These are phyloP conservation scores for Pyrenula massariospora DNA, from an alignment of 495 filamentous ascomycete genomes.

Conservation along the genomic window DNA sequence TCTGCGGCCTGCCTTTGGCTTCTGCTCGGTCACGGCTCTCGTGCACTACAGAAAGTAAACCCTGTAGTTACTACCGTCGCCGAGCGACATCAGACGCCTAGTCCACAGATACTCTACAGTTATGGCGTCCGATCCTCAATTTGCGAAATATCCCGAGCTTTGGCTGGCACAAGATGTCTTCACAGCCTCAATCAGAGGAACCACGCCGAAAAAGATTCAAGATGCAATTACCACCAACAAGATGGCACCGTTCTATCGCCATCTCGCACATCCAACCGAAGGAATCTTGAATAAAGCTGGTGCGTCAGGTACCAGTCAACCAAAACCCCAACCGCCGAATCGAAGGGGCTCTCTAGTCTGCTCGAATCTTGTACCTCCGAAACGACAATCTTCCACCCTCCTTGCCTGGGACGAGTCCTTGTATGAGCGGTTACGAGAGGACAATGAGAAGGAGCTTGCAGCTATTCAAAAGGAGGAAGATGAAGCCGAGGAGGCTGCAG, in stretches of 20 bases:
- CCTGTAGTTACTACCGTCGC: too few species aligned
- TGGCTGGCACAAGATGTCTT: conserved; percentile 93
- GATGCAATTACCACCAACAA: conserved; percentile 87
- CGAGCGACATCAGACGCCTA: too few species aligned
- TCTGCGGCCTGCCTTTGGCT: not conserved
- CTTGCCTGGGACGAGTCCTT: conserved; percentile 83
- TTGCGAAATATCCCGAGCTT: conserved; percentile 87
- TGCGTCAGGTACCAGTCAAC: conserved; percentile 52
- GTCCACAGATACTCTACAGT: too few species aligned
- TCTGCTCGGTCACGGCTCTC: not conserved
- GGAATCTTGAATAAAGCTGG: conserved; percentile 74
- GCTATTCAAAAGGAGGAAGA: conserved; percentile 92
- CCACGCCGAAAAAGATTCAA: conserved; percentile 72
- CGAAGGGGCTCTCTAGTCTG: conserved; percentile 41
- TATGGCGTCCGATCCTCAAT: conserved; percentile 97
- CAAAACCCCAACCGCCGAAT: conserved; percentile 41
- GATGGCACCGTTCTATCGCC: conserved; percentile 94
- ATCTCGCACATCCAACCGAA: conserved; percentile 87
- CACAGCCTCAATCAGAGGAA: conserved; percentile 71
- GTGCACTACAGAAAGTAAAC: too few species aligned
- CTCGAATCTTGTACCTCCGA: conserved; percentile 59
- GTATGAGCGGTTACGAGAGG: conserved; percentile 73
- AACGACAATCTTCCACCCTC: conserved; percentile 44
- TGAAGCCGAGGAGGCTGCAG: conserved; percentile 85
- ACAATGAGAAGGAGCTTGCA: conserved; percentile 85